Conservation (phyloP, 2,329 filamentous ascomycete genomes). For the Pezicula rhizophila region DNA sequence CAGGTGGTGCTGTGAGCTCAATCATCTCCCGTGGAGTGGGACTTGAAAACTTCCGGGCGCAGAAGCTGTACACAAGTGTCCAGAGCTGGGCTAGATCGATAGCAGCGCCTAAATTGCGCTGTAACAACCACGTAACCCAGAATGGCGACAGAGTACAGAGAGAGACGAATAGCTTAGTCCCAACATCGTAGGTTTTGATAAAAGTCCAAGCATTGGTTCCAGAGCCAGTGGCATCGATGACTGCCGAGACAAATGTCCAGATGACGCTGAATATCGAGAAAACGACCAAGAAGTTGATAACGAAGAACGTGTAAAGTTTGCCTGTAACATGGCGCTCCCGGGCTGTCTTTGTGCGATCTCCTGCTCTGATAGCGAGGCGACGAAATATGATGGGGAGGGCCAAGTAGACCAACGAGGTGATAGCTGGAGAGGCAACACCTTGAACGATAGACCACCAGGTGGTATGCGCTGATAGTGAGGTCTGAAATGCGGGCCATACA, state of each 20-base stretch:
- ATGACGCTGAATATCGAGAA: slow-evolving; percentile 87
- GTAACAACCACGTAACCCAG: slow-evolving; percentile 90
- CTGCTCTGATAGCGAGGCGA: slow-evolving; percentile 72
- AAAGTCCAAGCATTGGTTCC: slow-evolving; percentile 62
- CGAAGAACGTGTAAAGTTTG: slow-evolving; percentile 91
- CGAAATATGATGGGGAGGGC: slow-evolving; percentile 88
- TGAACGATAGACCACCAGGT: slow-evolving; percentile 81
- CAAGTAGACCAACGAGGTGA: slow-evolving; percentile 84
- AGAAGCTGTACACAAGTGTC: slow-evolving; percentile 77
- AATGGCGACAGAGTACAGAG: slow-evolving; percentile 81
- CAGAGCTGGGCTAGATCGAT: slow-evolving; percentile 87
- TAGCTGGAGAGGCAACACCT: slow-evolving; percentile 80
- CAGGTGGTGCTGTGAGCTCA: slow-evolving; percentile 82
- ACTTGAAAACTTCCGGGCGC: slow-evolving; percentile 74
- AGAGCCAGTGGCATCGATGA: slow-evolving; percentile 52
- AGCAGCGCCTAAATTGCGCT: slow-evolving; percentile 89
- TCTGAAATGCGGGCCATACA: slow-evolving; percentile 72
- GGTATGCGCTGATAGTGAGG: slow-evolving; percentile 54
- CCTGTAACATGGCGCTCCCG: slow-evolving; percentile 85
- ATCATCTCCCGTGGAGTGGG: slow-evolving; percentile 90
- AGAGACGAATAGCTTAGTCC: slow-evolving; percentile 59
- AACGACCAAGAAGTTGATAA: slow-evolving; percentile 93
- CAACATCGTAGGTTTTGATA: slow-evolving; percentile 58
- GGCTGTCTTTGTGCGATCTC: slow-evolving; percentile 86
- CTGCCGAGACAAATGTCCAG: slow-evolving; percentile 64